A percentile compares a stretch with the other conserved stretches of the same genome.
Evolutionary conservation across 169 alveolate genomes (phyloP).

Genomic region (Plasmodium coatneyi): DNA sequence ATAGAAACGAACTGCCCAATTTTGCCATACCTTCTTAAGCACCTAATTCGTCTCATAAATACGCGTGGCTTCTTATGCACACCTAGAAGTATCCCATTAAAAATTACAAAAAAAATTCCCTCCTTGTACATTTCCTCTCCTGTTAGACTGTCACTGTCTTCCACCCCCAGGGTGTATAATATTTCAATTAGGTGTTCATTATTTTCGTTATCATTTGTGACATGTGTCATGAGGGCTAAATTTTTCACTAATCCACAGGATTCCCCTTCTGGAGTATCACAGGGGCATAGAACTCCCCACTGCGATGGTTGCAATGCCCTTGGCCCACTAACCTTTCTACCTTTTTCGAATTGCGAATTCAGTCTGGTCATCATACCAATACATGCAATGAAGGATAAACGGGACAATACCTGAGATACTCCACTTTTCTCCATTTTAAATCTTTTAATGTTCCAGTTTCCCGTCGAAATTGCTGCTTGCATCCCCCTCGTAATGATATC

Average conservation of each 20-base stretch:
- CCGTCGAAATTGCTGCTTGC: constrained; percentile 97
- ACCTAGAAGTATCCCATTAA: constrained; percentile 97
- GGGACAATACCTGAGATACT: constrained; percentile 96
- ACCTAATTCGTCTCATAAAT: constrained; percentile 92
- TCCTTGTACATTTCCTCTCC: constrained; percentile 81
- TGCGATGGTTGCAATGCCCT: constrained; percentile 99
- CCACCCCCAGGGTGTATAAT: constrained; percentile 86
- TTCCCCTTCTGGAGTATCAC: constrained; percentile 99
- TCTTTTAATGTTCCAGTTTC: constrained; percentile 99
- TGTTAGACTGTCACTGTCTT: constrained; percentile 82
- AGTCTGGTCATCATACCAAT: constrained; percentile 93
- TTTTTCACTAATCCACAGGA: constrained; percentile 99
- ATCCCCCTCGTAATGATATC: constrained; percentile 97
- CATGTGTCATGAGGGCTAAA: constrained; percentile 97
- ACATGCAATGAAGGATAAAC: constrained; percentile 96
- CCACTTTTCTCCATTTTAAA: constrained; percentile 99
- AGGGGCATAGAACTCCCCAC: constrained; percentile 99
- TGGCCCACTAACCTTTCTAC: constrained; percentile 98
- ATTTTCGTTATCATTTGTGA: constrained; percentile 96
- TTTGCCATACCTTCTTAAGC: constrained; percentile 95
- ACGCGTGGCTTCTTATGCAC: constrained; percentile 91
- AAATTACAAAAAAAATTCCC: constrained; percentile 91
- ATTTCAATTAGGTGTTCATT: constrained; percentile 81
- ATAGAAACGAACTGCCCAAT: constrained; percentile 98
- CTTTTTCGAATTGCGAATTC: constrained; percentile 92